phyloP scores from a whole-genome alignment of 2,329 filamentous ascomycete species.

The Teratosphaeria viscida region DNA sequence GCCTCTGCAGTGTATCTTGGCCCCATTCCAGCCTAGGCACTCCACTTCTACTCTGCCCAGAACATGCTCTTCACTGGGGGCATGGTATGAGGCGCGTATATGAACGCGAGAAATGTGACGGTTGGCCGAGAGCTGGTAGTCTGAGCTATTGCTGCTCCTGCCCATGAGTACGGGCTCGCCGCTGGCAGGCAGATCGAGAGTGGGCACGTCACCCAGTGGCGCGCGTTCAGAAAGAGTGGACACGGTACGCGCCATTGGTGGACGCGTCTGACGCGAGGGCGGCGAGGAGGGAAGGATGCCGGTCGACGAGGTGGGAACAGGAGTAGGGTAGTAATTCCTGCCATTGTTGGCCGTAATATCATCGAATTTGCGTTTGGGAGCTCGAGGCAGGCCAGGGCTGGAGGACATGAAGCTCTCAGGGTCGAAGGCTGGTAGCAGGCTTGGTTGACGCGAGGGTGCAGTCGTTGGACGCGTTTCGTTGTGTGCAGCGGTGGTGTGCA shows the following conservation, averaged over 20 bases:
- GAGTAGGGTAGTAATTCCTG: conserved; percentile 70
- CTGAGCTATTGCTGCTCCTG: conserved; percentile 86
- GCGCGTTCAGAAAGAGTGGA: conserved; percentile 62
- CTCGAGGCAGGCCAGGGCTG: conserved; percentile 56
- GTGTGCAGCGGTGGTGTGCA: not conserved
- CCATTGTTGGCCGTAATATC: conserved; percentile 35
- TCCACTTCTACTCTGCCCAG: conserved; percentile 74
- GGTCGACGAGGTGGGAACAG: conserved; percentile 86
- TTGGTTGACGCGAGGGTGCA: conserved; percentile 35
- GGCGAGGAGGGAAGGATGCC: conserved; percentile 74
- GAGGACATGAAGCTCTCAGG: conserved; percentile 59
- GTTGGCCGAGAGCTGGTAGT: conserved; percentile 87
- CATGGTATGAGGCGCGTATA: conserved; percentile 74
- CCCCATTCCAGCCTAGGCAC: conserved; percentile 92
- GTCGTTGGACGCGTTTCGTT: conserved; percentile 1
- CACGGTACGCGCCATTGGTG: conserved; percentile 48
- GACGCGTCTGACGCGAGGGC: conserved; percentile 43
- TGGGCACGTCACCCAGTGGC: conserved; percentile 74
- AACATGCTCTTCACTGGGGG: conserved; percentile 55
- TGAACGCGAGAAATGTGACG: conserved; percentile 89
- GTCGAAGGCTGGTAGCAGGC: conserved; percentile 69
- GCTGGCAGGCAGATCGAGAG: conserved; percentile 67
- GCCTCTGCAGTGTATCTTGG: conserved; percentile 85
- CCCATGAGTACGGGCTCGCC: conserved; percentile 81
- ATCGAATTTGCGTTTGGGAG: conserved; percentile 54